Conservation (phyloP, 169 alveolate genomes). For the Neospora caninum region DNA sequence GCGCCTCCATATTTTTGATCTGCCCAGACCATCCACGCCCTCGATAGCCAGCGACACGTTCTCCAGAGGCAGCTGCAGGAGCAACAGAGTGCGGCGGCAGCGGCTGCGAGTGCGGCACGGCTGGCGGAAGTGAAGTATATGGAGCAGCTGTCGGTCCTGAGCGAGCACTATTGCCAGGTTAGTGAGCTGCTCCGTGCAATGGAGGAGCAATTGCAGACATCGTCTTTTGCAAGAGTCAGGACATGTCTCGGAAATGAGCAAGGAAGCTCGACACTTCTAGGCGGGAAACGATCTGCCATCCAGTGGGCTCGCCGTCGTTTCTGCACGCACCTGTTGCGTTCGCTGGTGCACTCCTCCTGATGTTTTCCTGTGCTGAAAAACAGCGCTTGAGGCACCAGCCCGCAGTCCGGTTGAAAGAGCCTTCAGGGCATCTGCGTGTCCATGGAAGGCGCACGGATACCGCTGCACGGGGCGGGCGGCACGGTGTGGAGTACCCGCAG, state of each 20-base stretch:
- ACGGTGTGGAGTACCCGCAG: no score
- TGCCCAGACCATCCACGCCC: neutral
- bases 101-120: slow-evolving; percentile 16
- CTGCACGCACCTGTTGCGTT: neutral
- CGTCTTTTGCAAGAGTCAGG: no score
- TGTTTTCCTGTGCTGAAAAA: no score
- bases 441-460: no score
- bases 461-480: no score
- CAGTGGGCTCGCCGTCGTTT: neutral
- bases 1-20: neutral
- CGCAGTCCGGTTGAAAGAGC: no score
- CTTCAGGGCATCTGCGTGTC: no score
- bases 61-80: slow-evolving; percentile 26
- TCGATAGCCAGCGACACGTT: neutral
- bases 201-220: no score
- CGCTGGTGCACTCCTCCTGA: no score
- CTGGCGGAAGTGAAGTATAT: slow-evolving; percentile 18
- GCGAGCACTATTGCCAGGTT: slow-evolving; percentile 19
- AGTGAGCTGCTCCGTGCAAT: neutral
- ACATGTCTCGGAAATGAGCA: no score
- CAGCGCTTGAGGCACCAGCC: no score
- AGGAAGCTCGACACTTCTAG: neutral
- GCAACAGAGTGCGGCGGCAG: slow-evolving; percentile 21
- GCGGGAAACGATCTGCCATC: neutral
- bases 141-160: slow-evolving; percentile 26